Conservation (phyloP, 345 rosid species). For the Schrenkiella parvula region DNA sequence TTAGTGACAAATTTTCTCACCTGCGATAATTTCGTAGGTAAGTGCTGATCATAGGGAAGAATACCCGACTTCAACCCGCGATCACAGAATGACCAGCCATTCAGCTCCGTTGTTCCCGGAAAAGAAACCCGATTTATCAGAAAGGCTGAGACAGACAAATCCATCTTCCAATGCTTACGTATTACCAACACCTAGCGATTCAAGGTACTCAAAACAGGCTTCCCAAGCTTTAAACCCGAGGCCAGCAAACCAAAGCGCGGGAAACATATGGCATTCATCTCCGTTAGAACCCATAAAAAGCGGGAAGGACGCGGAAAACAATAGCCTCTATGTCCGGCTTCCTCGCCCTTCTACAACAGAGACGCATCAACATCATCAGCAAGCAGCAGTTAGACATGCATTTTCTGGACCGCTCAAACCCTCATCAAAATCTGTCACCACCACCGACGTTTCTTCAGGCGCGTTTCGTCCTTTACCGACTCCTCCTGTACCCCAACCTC, state of each 20-base stretch:
- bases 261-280: slow-evolving; percentile 77
- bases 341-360: slow-evolving; percentile 61
- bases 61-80: slow-evolving; percentile 36
- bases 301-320: slow-evolving; percentile 31
- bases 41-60: slow-evolving; percentile 53
- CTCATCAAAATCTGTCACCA: slow-evolving; percentile 44
- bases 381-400: slow-evolving; percentile 52
- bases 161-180: slow-evolving; percentile 58
- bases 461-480: slow-evolving; percentile 38
- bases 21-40: slow-evolving; percentile 24
- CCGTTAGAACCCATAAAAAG: slow-evolving; percentile 76
- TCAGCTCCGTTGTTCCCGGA: slow-evolving; percentile 89
- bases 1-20: not conserved
- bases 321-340: slow-evolving; percentile 38
- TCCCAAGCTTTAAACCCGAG: slow-evolving; percentile 39
- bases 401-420: slow-evolving; percentile 79
- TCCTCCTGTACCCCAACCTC: slow-evolving; percentile 24
- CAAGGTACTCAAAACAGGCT: slow-evolving; percentile 40
- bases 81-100: slow-evolving; percentile 54
- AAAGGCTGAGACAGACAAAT: slow-evolving; percentile 53
- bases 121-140: slow-evolving; percentile 56
- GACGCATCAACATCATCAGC: slow-evolving; percentile 40
- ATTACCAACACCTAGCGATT: slow-evolving; percentile 76
- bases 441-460: slow-evolving; percentile 49
- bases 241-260: slow-evolving; percentile 37